A percentile compares a stretch with the other conserved stretches of the same genome.
Conservation (phyloP, 2,329 filamentous ascomycete genomes). For the Cytospora chrysosperma region DNA sequence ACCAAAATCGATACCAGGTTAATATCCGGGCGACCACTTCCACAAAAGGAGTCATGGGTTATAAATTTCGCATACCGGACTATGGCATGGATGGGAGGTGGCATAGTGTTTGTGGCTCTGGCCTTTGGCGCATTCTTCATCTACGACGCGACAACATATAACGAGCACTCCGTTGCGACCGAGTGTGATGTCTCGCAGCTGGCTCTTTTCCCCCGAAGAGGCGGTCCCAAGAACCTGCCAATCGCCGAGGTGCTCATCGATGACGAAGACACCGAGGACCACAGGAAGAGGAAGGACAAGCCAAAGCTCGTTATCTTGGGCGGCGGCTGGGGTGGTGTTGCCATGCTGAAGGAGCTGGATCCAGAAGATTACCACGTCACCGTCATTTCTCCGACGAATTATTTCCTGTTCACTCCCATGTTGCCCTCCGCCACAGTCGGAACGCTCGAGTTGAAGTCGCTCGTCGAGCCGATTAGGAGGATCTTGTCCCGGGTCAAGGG, state of each 20-base stretch:
- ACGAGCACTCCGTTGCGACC: slow-evolving; percentile 60
- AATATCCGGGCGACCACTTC: slow-evolving; percentile 54
- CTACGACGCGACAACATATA: slow-evolving; percentile 92
- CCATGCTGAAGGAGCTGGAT: slow-evolving; percentile 84
- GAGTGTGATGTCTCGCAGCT: slow-evolving; percentile 84
- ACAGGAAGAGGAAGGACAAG: slow-evolving; percentile 75
- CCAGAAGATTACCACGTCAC: slow-evolving; percentile 95
- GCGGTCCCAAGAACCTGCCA: slow-evolving; percentile 92
- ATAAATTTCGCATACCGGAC: slow-evolving; percentile 65
- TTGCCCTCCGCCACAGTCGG: slow-evolving; percentile 95
- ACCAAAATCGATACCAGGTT: slow-evolving; percentile 35
- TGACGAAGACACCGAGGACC: slow-evolving; percentile 76
- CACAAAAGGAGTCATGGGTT: slow-evolving; percentile 46
- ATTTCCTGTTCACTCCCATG: slow-evolving; percentile 98
- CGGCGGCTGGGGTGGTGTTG: slow-evolving; percentile 92
- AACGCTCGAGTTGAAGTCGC: slow-evolving; percentile 83
- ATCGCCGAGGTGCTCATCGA: slow-evolving; percentile 86
- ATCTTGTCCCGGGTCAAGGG: slow-evolving; percentile 77
- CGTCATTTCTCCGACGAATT: slow-evolving; percentile 90
- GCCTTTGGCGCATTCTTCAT: slow-evolving; percentile 82
- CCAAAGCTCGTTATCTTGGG: slow-evolving; percentile 90
- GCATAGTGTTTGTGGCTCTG: slow-evolving; percentile 67
- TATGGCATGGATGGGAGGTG: slow-evolving; percentile 72
- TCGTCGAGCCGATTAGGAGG: slow-evolving; percentile 88
- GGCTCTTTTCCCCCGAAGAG: slow-evolving; percentile 75